Evolutionary conservation across 768 basidiomycete genomes (phyloP).

Genomic region (Cystobasidium ongulense): DNA sequence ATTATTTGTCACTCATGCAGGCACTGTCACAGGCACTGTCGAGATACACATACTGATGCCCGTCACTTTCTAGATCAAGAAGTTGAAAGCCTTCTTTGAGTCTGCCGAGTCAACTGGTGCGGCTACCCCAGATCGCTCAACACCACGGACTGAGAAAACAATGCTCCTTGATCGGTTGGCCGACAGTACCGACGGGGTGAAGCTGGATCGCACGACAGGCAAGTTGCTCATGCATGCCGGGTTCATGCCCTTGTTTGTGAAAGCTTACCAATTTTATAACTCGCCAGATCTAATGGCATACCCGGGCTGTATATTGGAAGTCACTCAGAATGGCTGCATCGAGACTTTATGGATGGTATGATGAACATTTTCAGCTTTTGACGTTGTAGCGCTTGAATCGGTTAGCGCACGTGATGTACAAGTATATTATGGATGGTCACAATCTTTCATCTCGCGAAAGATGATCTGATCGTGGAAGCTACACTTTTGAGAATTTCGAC

Average conservation of each 20-base stretch:
- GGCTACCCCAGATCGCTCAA: not conserved
- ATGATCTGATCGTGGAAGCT: too few relatives aligned
- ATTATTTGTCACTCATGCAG: too few relatives aligned
- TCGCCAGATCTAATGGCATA: constrained; percentile 16
- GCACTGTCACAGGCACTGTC: too few relatives aligned
- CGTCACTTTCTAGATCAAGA: not conserved
- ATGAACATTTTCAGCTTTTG: too few relatives aligned
- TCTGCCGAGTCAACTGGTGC: not conserved
- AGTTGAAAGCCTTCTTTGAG: not conserved
- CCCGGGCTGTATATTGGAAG: constrained; percentile 5
- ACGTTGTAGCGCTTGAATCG: too few relatives aligned
- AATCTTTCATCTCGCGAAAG: too few relatives aligned
- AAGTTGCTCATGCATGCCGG: not conserved
- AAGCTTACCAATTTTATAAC: not conserved
- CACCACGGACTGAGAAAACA: not conserved
- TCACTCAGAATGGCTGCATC: constrained; percentile 17
- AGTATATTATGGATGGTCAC: too few relatives aligned
- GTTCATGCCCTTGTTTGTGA: not conserved
- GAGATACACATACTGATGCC: too few relatives aligned
- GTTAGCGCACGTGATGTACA: too few relatives aligned
- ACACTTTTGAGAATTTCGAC: too few relatives aligned
- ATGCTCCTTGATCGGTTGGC: constrained; percentile 22
- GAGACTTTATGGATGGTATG: constrained; percentile 26
- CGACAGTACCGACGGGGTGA: constrained; percentile 2
- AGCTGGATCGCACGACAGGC: constrained; percentile 12